A percentile compares a stretch with the other conserved stretches of the same genome.
Conservation (phyloP, 805 yeast species). For the Starmerella apis region DNA sequence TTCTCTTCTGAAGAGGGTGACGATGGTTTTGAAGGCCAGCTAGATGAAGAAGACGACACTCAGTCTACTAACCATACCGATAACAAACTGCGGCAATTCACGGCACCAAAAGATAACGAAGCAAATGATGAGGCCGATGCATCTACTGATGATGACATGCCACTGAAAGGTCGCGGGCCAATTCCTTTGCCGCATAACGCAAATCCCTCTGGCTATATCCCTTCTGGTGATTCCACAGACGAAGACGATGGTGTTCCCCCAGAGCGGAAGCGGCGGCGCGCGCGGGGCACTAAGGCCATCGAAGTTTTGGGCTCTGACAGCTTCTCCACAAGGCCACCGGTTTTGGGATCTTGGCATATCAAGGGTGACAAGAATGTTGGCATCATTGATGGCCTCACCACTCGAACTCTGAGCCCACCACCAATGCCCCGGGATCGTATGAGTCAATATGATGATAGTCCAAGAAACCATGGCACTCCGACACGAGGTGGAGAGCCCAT, state of each 20-base stretch:
- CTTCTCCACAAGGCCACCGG: constrained; percentile 81
- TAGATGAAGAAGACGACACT: constrained; percentile 7
- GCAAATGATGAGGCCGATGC: background rate
- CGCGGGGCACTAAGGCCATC: constrained; percentile 69
- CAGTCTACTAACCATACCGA: background rate
- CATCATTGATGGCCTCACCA: constrained; percentile 86
- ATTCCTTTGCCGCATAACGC: constrained; percentile 9
- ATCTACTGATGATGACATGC: constrained; percentile 17
- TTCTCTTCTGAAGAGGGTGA: constrained; percentile 39
- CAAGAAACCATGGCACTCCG: background rate
- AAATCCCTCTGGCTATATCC: constrained; percentile 14
- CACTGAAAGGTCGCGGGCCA: constrained; percentile 20
- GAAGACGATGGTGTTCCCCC: constrained; percentile 79
- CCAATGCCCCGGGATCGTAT: background rate
- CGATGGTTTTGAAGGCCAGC: constrained; percentile 25
- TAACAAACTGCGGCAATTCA: background rate
- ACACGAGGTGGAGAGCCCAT: constrained; percentile 26
- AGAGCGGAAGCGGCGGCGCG: constrained; percentile 38
- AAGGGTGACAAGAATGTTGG: constrained; percentile 68
- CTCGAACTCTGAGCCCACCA: constrained; percentile 62
- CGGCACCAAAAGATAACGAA: background rate
- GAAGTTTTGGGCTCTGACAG: constrained; percentile 84
- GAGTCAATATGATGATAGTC: background rate
- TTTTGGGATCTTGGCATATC: constrained; percentile 76
- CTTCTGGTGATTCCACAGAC: constrained; percentile 84